Base-by-base conservation (phyloP, 768 basidiomycete genomes). In the Lactarius trivialis region DNA sequence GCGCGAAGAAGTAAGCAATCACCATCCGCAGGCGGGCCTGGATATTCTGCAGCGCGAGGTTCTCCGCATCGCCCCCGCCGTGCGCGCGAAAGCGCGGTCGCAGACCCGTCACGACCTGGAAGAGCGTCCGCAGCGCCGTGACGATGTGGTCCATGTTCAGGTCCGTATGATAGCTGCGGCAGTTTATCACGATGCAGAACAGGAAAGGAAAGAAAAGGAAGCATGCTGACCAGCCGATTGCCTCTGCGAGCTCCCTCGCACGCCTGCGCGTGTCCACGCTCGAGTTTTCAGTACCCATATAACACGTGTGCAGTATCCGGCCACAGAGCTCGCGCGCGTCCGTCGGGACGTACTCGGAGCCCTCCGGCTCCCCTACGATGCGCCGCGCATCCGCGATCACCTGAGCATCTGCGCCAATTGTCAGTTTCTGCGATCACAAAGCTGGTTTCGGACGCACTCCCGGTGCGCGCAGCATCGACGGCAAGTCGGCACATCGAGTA, bases 221-320 rank as follows among this genome's bases (percentile, higher is more conserved):
- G 91, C 95, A 89, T 89, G 70, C 95, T 77, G 65, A 92, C 95
- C 91, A 89, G 70, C 96, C 96, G 58, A 99, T 95, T 0, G 92
- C 89, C 41, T 85, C 81, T 7, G 91, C 84, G 4, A 99, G 82
- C 49, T 89, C 85, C 72, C 91, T 95, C 1, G 97, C 97, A 36
- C 97, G 79, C 64, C 79, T 76, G 12, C 93, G 78, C 7, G 97
- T 98, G 68, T 97, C 97, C 0, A 73, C 73, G 63, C 88, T 92
- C 7, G 96, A 98, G 72, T 98, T 95, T 73, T 94, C 91, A 0
- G 97, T 99, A 6, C 96, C 96, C 97, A 99, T 98, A 74, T 96
- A 99, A 74, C 93, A 97, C 0, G 95, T 96, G 73, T 98, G 95
- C 78, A 99, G 96, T 58, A 98, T 86, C 28, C 93, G 81, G 57